Base-by-base conservation (phyloP, 768 basidiomycete species). In the Tylopilus subfusipes region DNA sequence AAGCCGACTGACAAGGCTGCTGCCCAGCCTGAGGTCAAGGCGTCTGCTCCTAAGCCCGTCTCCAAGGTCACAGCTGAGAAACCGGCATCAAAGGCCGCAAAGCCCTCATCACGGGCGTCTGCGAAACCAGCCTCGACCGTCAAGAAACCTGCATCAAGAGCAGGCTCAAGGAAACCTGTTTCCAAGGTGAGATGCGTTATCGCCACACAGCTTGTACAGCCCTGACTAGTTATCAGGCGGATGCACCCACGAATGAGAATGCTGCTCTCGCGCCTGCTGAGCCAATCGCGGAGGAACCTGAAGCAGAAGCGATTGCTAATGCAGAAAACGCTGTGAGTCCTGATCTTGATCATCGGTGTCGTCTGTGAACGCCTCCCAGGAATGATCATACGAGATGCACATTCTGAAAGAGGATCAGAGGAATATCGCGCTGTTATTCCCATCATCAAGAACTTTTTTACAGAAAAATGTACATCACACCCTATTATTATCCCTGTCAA, bases 91-190 rank as follows among this genome's bases (percentile, higher is more conserved):
- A 74, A 71, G 61, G 73, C 62, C 3, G 54, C 65, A 0, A 78
- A 75, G 55, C 77, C 76, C 7, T 62, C 75, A 33, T 75, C 74
- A 49, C 70, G 68, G 33, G 66, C 72, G 19, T 65, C 75, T 9
- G 67, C 63, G 1, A 79, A 80, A 61, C 76, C 79, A 1, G 67
- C 73, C 1, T 81, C 80, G 8, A 73, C 73, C 18, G 71, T 62
- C 21, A 78, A 70, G 48, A 84, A 84, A 66, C 82, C 84, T 9
- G 72, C 79, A 19, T 84, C 83, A 47, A 73, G 81, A 59, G 83
- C 82, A 27, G 72, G 75, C 29, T 84, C 82, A 14, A 82, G 78
- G 76, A 85, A 84, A 68, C 83, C 84, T 53, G 74, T 71, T n/a
- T 84, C 83, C 45, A 85, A 83, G 81, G 84, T 74, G 22, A 64